Percentiles rank a stretch among this genome's conserved stretches.
Evolutionary conservation across 2,329 filamentous ascomycete genomes (phyloP).

Genomic region (Xylaria sp.): DNA sequence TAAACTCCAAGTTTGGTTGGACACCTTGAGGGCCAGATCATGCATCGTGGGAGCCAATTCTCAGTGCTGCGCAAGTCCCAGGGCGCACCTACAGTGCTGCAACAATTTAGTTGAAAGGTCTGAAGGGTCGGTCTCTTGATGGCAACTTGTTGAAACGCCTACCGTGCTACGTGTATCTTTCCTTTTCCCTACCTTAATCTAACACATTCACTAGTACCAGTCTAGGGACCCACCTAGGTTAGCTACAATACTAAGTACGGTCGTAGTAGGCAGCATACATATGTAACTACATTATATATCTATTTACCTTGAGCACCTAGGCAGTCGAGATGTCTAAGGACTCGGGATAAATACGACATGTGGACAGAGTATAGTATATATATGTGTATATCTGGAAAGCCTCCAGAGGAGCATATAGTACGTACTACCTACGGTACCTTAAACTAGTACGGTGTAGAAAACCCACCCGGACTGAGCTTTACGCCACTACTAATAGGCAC

Average conservation of each 20-base stretch:
- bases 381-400: background rate
- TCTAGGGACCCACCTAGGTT: background rate
- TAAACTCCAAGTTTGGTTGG: background rate
- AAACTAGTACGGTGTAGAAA: slow-evolving; percentile 21
- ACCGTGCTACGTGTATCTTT: background rate
- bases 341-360: too few species aligned
- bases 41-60: background rate
- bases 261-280: background rate
- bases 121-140: background rate
- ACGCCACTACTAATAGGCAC: background rate
- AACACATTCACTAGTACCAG: background rate
- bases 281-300: background rate
- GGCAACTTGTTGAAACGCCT: background rate
- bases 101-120: background rate
- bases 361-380: too few species aligned
- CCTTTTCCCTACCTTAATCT: background rate
- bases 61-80: background rate
- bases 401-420: slow-evolving; percentile 4
- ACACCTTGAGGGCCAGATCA: slow-evolving; percentile 6
- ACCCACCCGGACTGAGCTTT: background rate
- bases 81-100: background rate
- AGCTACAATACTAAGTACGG: background rate
- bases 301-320: too few species aligned
- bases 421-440: slow-evolving; percentile 20
- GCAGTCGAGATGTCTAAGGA: background rate